phyloP scores from a whole-genome alignment of 208 protist species.

The Acanthamoeba lugdunensis region DNA sequence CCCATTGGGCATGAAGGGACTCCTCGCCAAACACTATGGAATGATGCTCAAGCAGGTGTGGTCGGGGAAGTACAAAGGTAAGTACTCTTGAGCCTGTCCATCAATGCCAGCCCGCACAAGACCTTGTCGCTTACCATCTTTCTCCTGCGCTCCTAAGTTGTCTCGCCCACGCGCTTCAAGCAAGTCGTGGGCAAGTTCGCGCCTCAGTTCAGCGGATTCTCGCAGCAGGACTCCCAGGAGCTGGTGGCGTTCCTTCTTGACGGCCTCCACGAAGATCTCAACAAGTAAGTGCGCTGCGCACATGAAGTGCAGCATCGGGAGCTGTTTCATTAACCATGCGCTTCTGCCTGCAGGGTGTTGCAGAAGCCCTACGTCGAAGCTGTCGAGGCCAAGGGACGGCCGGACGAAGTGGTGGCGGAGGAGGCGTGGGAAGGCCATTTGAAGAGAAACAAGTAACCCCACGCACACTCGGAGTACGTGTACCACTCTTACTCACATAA shows the following conservation, averaged over 20 bases:
- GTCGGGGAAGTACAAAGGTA: constrained; percentile 66
- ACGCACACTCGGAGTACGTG: not conserved
- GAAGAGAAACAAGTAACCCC: constrained; percentile 85
- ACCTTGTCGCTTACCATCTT: too few relatives aligned
- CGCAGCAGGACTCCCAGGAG: constrained; percentile 83
- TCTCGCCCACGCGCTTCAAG: constrained; percentile 88
- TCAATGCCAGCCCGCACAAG: not conserved
- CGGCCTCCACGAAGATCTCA: constrained; percentile 80
- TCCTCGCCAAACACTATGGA: constrained; percentile 87
- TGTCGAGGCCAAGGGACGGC: constrained; percentile 84
- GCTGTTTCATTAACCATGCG: not conserved
- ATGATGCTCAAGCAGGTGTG: constrained; percentile 90
- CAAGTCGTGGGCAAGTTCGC: constrained; percentile 83
- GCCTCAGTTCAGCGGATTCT: constrained; percentile 80
- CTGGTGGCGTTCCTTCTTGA: constrained; percentile 81
- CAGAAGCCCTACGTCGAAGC: constrained; percentile 87
- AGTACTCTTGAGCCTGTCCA: not conserved
- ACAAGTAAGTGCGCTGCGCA: constrained; percentile 24
- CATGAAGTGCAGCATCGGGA: too few relatives aligned
- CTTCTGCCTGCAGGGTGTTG: constrained; percentile 6
- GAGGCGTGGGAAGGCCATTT: constrained; percentile 90
- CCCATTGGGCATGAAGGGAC: constrained; percentile 77
- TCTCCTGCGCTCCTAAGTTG: not conserved
- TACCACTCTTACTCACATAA: not conserved
- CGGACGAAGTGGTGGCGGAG: constrained; percentile 88